Evolutionary conservation across 345 rosid genomes (phyloP).

Genomic region (Murraya koenigii): DNA sequence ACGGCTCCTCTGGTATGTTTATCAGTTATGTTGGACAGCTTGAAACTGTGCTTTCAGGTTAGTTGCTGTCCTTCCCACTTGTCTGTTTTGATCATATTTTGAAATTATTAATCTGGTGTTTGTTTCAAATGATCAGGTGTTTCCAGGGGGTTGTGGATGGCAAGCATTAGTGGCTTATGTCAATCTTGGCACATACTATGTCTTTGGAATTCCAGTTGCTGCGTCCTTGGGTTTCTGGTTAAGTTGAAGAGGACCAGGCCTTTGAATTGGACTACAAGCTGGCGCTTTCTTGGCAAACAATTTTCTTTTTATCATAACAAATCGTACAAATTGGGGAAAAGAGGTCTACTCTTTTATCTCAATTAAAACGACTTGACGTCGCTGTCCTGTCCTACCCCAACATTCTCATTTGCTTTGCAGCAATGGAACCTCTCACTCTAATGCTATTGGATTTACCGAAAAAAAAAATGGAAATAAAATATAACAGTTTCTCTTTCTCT

Average conservation of each 20-base stretch:
- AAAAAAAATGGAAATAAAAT: no score
- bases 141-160: not conserved
- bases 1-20: not conserved
- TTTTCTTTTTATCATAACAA: slow-evolving; percentile 48
- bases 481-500: no score
- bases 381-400: no score
- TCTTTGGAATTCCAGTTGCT: slow-evolving; percentile 39
- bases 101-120: not conserved
- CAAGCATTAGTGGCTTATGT: not conserved
- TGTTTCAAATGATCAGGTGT: not conserved
- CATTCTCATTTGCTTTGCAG: no score
- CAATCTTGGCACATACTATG: not conserved
- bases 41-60: not conserved
- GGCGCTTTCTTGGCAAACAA: slow-evolving; percentile 53
- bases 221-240: slow-evolving; percentile 51
- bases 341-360: slow-evolving; percentile 32
- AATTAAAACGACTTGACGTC: no score
- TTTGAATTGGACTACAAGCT: slow-evolving; percentile 65
- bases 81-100: no score
- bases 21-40: not conserved
- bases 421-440: no score
- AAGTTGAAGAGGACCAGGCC: slow-evolving; percentile 53
- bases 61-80: not conserved
- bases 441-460: no score
- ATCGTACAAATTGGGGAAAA: slow-evolving; percentile 34